phyloP scores from a whole-genome alignment of 2,329 filamentous ascomycete genomes.

The Tolypocladium capitatum region DNA sequence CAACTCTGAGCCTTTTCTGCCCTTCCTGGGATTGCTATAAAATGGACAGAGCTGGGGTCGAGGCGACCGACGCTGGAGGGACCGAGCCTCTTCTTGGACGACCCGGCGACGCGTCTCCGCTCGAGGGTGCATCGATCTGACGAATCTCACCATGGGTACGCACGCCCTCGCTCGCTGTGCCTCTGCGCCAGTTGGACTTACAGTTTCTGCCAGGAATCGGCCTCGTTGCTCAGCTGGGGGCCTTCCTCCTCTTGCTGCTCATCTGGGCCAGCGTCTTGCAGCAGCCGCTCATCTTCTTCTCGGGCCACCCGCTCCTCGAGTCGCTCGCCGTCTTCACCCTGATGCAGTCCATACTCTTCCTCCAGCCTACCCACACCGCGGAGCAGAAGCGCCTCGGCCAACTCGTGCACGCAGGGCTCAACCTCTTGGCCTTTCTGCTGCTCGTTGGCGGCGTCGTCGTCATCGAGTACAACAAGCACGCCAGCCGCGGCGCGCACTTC shows the following conservation, averaged over 20 bases:
- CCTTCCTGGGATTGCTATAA: not conserved
- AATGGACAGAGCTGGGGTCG: conserved; percentile 32
- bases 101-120: conserved; percentile 61
- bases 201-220: conserved; percentile 51
- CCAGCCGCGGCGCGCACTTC: conserved; percentile 57
- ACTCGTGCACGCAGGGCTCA: conserved; percentile 55
- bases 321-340: conserved; percentile 58
- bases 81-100: conserved; percentile 34
- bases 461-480: conserved; percentile 76
- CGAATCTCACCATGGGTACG: conserved; percentile 64
- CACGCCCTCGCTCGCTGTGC: conserved; percentile 7
- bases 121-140: conserved; percentile 48
- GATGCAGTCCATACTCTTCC: conserved; percentile 65
- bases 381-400: conserved; percentile 55
- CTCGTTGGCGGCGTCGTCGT: conserved; percentile 53
- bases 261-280: conserved; percentile 69
- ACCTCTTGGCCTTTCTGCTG: conserved; percentile 47
- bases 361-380: conserved; percentile 75
- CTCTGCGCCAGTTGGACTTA: not conserved
- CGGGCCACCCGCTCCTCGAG: conserved; percentile 67
- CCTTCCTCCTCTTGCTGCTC: conserved; percentile 59
- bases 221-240: conserved; percentile 65
- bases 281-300: conserved; percentile 64
- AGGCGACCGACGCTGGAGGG: conserved; percentile 17
- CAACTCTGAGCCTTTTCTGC: not conserved